Conservation (phyloP, 371 early-diverging fungal genomes). For the Mucor piriformis region DNA sequence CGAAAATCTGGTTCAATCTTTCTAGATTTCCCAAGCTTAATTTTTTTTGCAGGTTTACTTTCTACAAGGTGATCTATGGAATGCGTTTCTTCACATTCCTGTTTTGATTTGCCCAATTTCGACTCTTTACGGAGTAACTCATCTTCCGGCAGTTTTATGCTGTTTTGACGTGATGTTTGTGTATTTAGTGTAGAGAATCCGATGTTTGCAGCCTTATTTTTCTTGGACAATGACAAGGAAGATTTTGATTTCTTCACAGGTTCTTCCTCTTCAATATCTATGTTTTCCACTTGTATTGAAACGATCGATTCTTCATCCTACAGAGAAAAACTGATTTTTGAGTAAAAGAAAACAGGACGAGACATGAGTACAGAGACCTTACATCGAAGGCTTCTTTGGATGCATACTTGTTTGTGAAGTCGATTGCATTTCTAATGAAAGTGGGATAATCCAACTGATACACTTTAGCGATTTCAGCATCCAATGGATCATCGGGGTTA, state of each 20-base stretch:
- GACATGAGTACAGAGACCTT: no score
- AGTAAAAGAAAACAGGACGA: no score
- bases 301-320: no score
- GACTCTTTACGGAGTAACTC: no score
- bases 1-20: neutral
- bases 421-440: constrained; percentile 43
- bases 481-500: constrained; percentile 63
- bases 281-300: no score
- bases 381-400: neutral
- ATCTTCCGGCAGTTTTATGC: no score
- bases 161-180: no score
- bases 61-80: no score
- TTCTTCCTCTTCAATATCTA: neutral
- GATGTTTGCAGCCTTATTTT: constrained; percentile 1
- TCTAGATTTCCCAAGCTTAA: neutral
- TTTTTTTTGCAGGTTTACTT: neutral
- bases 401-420: constrained; percentile 42
- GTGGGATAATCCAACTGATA: constrained; percentile 38
- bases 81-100: no score
- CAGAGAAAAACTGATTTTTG: no score
- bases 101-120: no score
- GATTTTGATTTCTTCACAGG: neutral
- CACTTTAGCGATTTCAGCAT: constrained; percentile 55
- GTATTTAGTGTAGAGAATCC: no score
- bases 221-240: constrained; percentile 14